Percentiles rank a stretch among this genome's conserved stretches.
phyloP scores from a whole-genome alignment of 805 yeast genomes.

The Myxozyma vanderwaltii region DNA sequence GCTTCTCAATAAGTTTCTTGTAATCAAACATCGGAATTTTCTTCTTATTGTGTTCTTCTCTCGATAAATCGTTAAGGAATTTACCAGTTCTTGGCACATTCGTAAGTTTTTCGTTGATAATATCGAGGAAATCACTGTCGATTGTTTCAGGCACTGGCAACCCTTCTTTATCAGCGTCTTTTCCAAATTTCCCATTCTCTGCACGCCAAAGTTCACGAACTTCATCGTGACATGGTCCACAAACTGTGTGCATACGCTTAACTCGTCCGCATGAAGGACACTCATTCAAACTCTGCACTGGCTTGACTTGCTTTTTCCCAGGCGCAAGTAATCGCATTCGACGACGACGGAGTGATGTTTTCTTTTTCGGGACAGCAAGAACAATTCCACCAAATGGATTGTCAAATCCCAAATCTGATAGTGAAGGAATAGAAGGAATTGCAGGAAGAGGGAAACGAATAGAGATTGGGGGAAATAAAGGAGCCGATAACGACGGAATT shows the following conservation, averaged over 20 bases:
- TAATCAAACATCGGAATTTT: constrained; percentile 24
- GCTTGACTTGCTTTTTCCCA: constrained; percentile 77
- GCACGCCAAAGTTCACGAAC: constrained; percentile 72
- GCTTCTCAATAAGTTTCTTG: constrained; percentile 6
- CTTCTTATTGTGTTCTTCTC: constrained; percentile 34
- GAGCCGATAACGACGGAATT: constrained; percentile 3
- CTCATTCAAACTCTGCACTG: constrained; percentile 73
- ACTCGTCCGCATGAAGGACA: constrained; percentile 96
- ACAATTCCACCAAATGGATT: constrained; percentile 60
- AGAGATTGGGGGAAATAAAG: constrained; percentile 16
- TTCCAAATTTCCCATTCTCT: constrained; percentile 21
- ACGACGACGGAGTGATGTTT: constrained; percentile 81
- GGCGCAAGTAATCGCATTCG: constrained; percentile 82
- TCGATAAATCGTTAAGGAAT: constrained; percentile 28
- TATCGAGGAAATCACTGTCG: constrained; percentile 22
- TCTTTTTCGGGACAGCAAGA: constrained; percentile 92
- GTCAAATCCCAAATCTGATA: constrained; percentile 42
- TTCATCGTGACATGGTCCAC: constrained; percentile 89
- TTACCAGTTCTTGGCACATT: constrained; percentile 22
- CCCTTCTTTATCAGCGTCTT: neutral
- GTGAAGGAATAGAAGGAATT: constrained; percentile 14
- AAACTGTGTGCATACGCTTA: constrained; percentile 85
- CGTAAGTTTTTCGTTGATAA: constrained; percentile 20
- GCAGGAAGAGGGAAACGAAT: constrained; percentile 27
- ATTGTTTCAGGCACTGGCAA: constrained; percentile 21